Evolutionary conservation across 202 grass and related monocot genomes (phyloP), one percentile per base, ranked within the genome.

Genomic region (Cymbopogon flexuosus): DNA sequence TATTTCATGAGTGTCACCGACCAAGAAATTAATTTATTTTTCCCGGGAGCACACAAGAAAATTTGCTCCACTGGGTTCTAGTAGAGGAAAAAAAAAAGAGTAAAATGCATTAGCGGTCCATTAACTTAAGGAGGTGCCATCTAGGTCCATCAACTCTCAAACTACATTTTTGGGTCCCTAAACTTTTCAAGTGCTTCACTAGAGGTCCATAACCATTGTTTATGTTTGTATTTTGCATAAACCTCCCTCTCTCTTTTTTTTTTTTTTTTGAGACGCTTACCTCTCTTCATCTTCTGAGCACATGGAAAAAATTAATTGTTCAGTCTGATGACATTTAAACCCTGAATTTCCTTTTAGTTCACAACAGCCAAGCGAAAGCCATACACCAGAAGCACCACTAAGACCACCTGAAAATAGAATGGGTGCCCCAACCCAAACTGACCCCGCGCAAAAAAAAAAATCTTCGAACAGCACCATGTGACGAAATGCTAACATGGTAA

Each of bases 371-470:
- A 4, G 5, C 15, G 0, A 69, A 77, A 66, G 5, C 29, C 7
- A 24, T 6, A 3, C 5, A 71, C 66, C 13, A 47, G 45, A 84
- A 77, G 40, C 19, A 8, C 39, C 73, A 78, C 14, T 18, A 21
- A 21, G 61, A 36, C 13, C 36, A 24, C 6, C 65, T 15, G 24
- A 22, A 39, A 40, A 47, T 2, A 30, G 76, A 40, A 72, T 42
- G 24, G 8, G 8, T 65, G 7, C 42, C 54, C 42, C 70, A 71
- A 72, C 34, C 65, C 43, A 82, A 72, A 78, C 14, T 65, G 65
- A 35, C 24, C 43, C 35, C 62, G 34, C 7, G 0, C 11, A 27
- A 27, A 84, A 76, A 27, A 27, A 84, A 76, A 66, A 57, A 84
- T 31, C 34, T 56, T 45, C 6, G 1, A 66, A 6, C 61, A 56